phyloP scores from a whole-genome alignment of 495 filamentous ascomycete species.

The Tuber borchii region DNA sequence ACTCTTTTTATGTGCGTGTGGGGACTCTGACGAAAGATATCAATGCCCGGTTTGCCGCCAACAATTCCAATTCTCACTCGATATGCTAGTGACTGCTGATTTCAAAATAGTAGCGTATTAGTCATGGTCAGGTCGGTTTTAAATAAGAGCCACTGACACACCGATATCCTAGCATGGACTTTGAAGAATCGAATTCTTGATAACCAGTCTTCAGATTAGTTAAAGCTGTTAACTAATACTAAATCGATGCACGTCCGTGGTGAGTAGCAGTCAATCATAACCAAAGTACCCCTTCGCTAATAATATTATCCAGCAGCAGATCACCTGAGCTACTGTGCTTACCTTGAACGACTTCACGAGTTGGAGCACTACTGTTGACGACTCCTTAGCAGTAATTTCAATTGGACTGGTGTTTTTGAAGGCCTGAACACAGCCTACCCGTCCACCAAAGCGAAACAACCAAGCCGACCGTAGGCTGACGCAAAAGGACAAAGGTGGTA shows the following conservation, averaged over 20 bases:
- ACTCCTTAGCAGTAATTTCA: neutral
- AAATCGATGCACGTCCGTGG: neutral
- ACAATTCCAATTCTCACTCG: neutral
- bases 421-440: neutral
- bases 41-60: neutral
- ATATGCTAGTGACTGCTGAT: conserved; percentile 2
- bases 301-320: neutral
- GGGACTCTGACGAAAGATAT: neutral
- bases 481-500: neutral
- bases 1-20: neutral
- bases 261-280: neutral
- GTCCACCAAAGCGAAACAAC: neutral
- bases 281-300: neutral
- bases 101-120: neutral
- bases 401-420: neutral
- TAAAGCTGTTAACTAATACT: neutral
- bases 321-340: neutral
- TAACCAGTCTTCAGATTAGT: neutral
- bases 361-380: neutral
- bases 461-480: neutral
- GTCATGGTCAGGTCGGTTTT: neutral
- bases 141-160: neutral
- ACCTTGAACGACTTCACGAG: neutral
- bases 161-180: neutral
- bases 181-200: neutral